Base-by-base conservation (phyloP, 2,329 filamentous ascomycete species). In the Aspergillus amoenus region DNA sequence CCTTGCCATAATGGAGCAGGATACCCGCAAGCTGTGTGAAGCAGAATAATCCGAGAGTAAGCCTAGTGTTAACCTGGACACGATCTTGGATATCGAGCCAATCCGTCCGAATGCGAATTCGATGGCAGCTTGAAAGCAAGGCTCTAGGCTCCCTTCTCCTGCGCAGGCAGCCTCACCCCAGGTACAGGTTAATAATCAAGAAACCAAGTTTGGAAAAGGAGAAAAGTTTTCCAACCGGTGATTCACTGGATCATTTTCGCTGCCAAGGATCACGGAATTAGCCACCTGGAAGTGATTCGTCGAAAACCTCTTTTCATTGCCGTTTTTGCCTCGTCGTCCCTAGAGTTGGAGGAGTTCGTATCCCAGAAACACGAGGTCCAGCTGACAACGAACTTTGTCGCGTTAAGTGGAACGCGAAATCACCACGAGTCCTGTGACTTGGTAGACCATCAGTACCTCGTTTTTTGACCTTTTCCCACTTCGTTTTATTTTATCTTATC, bases 381-480 rank as follows among this genome's bases (percentile, higher is more conserved):
- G 55, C 60, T 56, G 61, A 60, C 45, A 56, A 52, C 48, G 40
- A 45, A 41, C 13, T 46, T 27, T 49, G 57, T 63, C 72, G 72
- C 72, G 73, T 74, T 66, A 74, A 74, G 70, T 74, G 71, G 66
- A 74, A 75, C 73, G 70, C 73, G 73, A 75, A 73, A 73, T 62
- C 64, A 64, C 59, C 72, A 66, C 72, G 70, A 56, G 63, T 64
- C 70, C 64, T 66, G 72, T 72, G 70, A 73, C 56, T 43, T 54
- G 52, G 59, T 37, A 34, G 9, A 51, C 18, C 34, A 24, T 52
- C 30, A 51, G 41, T 13, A 30, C 27, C 27, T 30, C 27, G 9
- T 8, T 39, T 45, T 42, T 21, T 6, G n/a, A 15, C 13, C 6
- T n/a, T 53, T 32, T 18, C 11, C 18, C 18, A 9, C 37, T 22